Evolutionary conservation across 352 stramenopile genomes (phyloP).

Genomic region (Pythium plurisporium): DNA sequence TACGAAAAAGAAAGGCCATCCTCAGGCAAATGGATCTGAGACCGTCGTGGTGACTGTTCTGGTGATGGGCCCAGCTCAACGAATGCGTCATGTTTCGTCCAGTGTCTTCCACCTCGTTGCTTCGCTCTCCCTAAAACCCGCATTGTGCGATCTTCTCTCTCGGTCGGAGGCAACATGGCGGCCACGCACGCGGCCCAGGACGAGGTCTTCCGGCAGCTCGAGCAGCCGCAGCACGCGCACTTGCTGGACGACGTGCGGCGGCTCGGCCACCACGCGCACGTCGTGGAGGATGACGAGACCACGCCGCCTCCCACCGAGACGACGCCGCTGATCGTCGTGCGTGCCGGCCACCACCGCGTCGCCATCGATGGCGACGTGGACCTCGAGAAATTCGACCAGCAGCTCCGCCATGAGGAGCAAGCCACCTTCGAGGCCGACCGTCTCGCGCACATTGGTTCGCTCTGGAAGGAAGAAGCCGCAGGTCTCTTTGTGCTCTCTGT

Average conservation of each 20-base stretch:
- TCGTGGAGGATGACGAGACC: not conserved
- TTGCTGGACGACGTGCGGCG: conserved; percentile 1
- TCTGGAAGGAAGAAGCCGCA: not conserved
- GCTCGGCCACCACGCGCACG: conserved; percentile 6
- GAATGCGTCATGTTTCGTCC: conserved; percentile 1
- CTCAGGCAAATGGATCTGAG: no score
- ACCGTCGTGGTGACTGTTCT: not conserved
- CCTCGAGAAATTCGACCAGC: not conserved
- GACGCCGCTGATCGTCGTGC: conserved; percentile 38
- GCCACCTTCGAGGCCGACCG: not conserved
- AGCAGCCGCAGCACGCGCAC: conserved; percentile 37
- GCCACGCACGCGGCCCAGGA: conserved; percentile 44
- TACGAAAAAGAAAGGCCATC: no score
- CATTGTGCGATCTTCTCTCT: not conserved
- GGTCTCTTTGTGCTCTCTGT: conserved; percentile 20
- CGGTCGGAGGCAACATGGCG: conserved; percentile 28
- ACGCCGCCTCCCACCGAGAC: not conserved
- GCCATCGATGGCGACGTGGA: conserved; percentile 4
- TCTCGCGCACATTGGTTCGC: not conserved
- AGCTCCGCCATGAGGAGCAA: conserved; percentile 3
- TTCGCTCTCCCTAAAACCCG: no score
- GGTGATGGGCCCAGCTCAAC: no score
- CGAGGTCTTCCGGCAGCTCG: conserved; percentile 42
- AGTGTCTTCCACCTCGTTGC: not conserved
- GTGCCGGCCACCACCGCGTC: conserved; percentile 22